These are phyloP conservation scores for Tricholomella constricta DNA, from an alignment of 768 basidiomycete species.

Conservation along the genomic window DNA sequence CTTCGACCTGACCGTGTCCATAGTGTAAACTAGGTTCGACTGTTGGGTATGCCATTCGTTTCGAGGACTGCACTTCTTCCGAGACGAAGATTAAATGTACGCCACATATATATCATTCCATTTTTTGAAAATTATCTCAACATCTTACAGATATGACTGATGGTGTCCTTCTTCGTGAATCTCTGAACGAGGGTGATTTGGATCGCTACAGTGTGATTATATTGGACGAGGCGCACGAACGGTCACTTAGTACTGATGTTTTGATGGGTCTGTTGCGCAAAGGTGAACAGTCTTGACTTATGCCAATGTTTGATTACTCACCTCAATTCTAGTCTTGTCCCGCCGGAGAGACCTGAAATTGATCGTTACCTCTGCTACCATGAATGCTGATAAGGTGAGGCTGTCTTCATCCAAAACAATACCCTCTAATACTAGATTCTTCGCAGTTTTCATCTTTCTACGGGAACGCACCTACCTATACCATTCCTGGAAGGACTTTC, in stretches of 20 bases:
- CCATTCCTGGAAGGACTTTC: constrained; percentile 91
- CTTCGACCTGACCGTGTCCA: neutral
- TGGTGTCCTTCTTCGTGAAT: constrained; percentile 97
- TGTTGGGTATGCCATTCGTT: constrained; percentile 97
- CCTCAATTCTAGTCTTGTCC: constrained; percentile 62
- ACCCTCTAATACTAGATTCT: neutral
- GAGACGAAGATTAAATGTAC: constrained; percentile 97
- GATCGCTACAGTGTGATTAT: constrained; percentile 97
- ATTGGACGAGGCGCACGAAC: constrained; percentile 98
- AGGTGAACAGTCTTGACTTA: constrained; percentile 52
- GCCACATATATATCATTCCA: constrained; percentile 22
- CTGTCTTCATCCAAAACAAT: neutral
- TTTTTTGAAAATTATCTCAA: neutral
- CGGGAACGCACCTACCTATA: constrained; percentile 92
- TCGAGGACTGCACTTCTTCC: constrained; percentile 94
- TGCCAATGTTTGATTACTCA: neutral
- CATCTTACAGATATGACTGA: constrained; percentile 88
- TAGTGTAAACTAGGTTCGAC: constrained; percentile 87
- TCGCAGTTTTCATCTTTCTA: constrained; percentile 93
- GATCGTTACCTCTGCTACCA: constrained; percentile 98
- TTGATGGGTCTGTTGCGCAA: constrained; percentile 95
- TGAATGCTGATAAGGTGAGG: constrained; percentile 96
- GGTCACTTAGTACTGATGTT: constrained; percentile 96
- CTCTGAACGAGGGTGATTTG: constrained; percentile 96
- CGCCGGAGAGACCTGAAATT: constrained; percentile 91